Evolutionary conservation across 2,329 filamentous ascomycete species (phyloP).

Genomic region (Diaporthe vexans): DNA sequence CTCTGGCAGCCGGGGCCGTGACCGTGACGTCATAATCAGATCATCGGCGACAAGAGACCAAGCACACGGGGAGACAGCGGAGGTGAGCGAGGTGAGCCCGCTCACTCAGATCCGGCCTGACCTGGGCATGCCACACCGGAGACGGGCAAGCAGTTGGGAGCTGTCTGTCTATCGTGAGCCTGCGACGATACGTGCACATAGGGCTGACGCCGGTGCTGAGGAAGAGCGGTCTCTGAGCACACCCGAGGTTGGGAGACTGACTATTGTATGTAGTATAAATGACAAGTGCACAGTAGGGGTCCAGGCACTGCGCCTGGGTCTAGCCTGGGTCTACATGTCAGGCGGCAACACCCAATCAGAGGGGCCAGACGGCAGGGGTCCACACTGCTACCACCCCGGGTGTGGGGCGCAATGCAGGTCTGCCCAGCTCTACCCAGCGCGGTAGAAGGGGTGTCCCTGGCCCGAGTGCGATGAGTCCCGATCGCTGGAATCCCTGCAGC

Average conservation of each 20-base stretch:
- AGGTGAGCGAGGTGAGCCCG: slow-evolving; percentile 2
- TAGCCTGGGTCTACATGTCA: no score
- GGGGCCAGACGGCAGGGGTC: not conserved
- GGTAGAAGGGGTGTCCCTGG: not conserved
- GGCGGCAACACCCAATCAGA: not conserved
- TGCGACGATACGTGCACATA: not conserved
- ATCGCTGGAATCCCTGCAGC: slow-evolving; percentile 11
- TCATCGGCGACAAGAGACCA: not conserved
- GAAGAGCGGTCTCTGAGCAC: no score
- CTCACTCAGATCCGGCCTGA: not conserved
- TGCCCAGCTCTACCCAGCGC: no score
- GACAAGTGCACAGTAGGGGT: not conserved
- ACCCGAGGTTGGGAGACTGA: no score
- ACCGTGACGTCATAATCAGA: slow-evolving; percentile 17
- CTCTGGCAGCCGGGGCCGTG: not conserved
- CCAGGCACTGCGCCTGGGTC: not conserved
- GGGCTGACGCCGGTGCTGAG: not conserved
- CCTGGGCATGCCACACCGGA: not conserved
- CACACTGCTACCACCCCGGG: slow-evolving; percentile 8
- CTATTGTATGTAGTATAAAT: not conserved
- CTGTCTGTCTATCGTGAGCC: no score
- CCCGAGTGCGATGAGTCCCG: slow-evolving; percentile 5
- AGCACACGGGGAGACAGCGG: not conserved
- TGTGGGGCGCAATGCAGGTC: not conserved
- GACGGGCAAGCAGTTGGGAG: no score